phyloP scores from a whole-genome alignment of 768 basidiomycete genomes.

The Russula earlei region DNA sequence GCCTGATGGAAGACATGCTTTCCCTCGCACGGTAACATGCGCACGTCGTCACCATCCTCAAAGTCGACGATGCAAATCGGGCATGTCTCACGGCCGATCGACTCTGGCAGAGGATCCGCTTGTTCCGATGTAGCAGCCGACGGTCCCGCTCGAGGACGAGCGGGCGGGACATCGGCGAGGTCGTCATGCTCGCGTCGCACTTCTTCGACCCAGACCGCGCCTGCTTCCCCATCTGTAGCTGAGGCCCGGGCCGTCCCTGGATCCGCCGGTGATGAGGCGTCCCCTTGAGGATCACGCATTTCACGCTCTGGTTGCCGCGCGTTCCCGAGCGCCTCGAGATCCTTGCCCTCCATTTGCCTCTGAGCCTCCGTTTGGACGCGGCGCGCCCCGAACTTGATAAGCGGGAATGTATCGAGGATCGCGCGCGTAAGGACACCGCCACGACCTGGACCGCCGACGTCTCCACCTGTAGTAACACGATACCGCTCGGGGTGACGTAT shows the following conservation, averaged over 20 bases:
- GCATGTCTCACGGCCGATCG: conserved; percentile 78
- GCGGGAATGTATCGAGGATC: conserved; percentile 91
- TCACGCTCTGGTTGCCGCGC: not conserved
- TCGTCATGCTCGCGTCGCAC: not conserved
- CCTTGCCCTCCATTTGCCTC: conserved; percentile 2
- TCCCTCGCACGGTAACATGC: conserved; percentile 85
- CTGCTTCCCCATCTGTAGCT: not conserved
- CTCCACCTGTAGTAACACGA: conserved; percentile 40
- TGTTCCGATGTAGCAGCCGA: conserved; percentile 23
- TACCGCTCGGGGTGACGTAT: conserved; percentile 87
- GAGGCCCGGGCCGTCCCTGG: not conserved
- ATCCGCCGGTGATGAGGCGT: not conserved
- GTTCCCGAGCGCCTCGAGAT: conserved; percentile 1
- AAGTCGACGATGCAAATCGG: conserved; percentile 95
- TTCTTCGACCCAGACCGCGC: not conserved
- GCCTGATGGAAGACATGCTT: conserved; percentile 83
- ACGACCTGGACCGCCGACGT: conserved; percentile 31
- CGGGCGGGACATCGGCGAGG: conserved; percentile 6
- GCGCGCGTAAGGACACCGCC: conserved; percentile 57
- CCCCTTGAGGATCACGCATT: not conserved
- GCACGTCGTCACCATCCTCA: conserved; percentile 85
- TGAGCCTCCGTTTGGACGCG: conserved; percentile 3
- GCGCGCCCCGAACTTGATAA: conserved; percentile 67
- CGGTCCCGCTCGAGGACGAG: conserved; percentile 14
- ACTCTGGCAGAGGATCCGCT: conserved; percentile 43